phyloP scores from a whole-genome alignment of 345 rosid genomes.

The Pugionium cornutum region DNA sequence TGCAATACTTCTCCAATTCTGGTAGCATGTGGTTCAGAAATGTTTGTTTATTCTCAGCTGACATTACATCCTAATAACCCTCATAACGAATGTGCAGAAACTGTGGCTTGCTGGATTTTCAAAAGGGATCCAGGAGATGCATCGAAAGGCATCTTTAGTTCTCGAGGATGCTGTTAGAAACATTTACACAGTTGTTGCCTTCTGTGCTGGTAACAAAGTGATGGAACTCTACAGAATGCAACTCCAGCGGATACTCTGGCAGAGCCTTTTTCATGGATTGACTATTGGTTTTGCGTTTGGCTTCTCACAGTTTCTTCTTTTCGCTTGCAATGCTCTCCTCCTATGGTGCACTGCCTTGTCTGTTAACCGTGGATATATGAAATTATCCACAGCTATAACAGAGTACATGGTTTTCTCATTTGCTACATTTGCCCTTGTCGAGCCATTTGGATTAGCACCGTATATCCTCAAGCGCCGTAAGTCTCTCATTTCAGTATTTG shows the following conservation, averaged over 20 bases:
- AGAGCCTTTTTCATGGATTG: constrained; percentile 93
- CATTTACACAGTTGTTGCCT: constrained; percentile 98
- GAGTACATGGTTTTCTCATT: constrained; percentile 98
- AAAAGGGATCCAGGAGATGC: constrained; percentile 99
- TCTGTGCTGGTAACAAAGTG: constrained; percentile 98
- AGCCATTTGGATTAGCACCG: constrained; percentile 99
- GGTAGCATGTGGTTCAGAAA: not conserved
- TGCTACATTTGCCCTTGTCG: constrained; percentile 97
- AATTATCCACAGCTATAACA: constrained; percentile 74
- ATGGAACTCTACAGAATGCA: constrained; percentile 97
- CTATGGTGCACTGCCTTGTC: constrained; percentile 89
- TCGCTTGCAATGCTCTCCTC: constrained; percentile 96
- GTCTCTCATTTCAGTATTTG: constrained; percentile 92
- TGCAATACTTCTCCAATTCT: not conserved
- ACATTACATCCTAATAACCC: not conserved
- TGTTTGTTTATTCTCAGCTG: not conserved
- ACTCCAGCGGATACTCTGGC: constrained; percentile 70
- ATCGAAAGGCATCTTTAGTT: constrained; percentile 94
- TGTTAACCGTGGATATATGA: constrained; percentile 49
- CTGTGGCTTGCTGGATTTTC: constrained; percentile 99
- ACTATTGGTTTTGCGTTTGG: constrained; percentile 97
- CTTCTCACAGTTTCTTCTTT: constrained; percentile 98
- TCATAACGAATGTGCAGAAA: constrained; percentile 60
- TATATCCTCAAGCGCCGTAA: constrained; percentile 91
- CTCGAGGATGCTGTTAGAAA: constrained; percentile 99